Evolutionary conservation across 2,329 filamentous ascomycete genomes (phyloP).

Genomic region (Fusarium aywerte): DNA sequence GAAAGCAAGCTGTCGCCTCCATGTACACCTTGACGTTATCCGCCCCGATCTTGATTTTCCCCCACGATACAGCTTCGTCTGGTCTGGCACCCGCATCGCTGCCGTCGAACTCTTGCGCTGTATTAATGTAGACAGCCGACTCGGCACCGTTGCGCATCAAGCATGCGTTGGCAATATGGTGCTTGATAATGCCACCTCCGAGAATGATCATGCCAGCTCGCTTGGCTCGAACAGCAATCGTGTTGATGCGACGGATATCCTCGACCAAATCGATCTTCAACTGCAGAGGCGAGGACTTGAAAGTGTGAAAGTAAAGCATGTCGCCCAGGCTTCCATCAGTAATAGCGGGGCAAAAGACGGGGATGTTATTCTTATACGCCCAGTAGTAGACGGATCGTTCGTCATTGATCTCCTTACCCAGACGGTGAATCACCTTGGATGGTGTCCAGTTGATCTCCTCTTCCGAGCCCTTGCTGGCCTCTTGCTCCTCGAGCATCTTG

Average conservation of each 20-base stretch:
- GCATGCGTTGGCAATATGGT: conserved; percentile 97
- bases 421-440: conserved; percentile 86
- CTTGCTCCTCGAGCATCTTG: conserved; percentile 92
- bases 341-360: conserved; percentile 94
- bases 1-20: conserved; percentile 73
- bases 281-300: conserved; percentile 83
- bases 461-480: conserved; percentile 75
- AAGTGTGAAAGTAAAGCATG: conserved; percentile 99
- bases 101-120: conserved; percentile 95
- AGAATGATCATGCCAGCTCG: conserved; percentile 94
- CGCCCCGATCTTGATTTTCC: conserved; percentile 92
- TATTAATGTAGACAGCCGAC: conserved; percentile 97
- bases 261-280: conserved; percentile 91
- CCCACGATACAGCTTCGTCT: conserved; percentile 98
- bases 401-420: conserved; percentile 94
- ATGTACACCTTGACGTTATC: conserved; percentile 86
- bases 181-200: conserved; percentile 94
- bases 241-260: conserved; percentile 93
- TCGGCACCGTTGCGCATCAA: conserved; percentile 98
- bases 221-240: conserved; percentile 86
- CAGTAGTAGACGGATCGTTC: conserved; percentile 94
- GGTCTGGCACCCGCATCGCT: conserved; percentile 95
- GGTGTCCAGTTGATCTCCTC: conserved; percentile 90
- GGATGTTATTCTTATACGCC: conserved; percentile 97
- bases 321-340: conserved; percentile 96